phyloP scores from a whole-genome alignment of 306 rosid genomes.

The Gillenia trifoliata region DNA sequence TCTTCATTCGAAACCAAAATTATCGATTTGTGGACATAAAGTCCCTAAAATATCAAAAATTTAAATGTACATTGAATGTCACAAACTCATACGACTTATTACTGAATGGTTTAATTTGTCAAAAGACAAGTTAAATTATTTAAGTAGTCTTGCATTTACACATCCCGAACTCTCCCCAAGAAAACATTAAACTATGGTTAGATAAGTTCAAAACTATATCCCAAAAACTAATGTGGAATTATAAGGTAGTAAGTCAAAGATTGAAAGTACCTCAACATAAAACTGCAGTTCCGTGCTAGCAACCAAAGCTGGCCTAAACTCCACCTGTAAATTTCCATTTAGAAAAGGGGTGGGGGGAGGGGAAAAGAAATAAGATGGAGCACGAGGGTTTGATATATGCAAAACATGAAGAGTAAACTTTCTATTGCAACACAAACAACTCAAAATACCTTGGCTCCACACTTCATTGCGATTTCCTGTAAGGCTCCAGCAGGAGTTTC shows the following conservation, averaged over 20 bases:
- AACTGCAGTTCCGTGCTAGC: constrained; percentile 70
- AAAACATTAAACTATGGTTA: not conserved
- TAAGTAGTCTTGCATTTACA: not conserved
- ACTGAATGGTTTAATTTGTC: not conserved
- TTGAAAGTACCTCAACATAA: constrained; percentile 59
- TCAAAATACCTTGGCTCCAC: constrained; percentile 79
- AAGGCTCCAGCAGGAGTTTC: constrained; percentile 63
- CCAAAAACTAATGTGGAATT: constrained; percentile 13
- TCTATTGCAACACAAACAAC: constrained; percentile 7
- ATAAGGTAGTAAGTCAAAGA: constrained; percentile 8
- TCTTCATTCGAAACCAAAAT: not conserved
- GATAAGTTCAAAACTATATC: not conserved
- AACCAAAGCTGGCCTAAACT: constrained; percentile 62
- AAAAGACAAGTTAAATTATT: not conserved
- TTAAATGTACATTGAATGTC: not conserved
- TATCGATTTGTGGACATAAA: not conserved
- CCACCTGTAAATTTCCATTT: constrained; percentile 49
- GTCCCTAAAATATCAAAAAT: not conserved
- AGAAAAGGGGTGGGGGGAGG: constrained; percentile 17
- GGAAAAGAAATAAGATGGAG: not conserved
- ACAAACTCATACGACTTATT: not conserved
- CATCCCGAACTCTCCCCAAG: not conserved
- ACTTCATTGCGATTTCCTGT: constrained; percentile 83
- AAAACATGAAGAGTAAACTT: constrained; percentile 14
- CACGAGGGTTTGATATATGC: not conserved